These are phyloP conservation scores for Xylaria sp. DNA, from an alignment of 2,329 filamentous ascomycete genomes.

Conservation along the genomic window DNA sequence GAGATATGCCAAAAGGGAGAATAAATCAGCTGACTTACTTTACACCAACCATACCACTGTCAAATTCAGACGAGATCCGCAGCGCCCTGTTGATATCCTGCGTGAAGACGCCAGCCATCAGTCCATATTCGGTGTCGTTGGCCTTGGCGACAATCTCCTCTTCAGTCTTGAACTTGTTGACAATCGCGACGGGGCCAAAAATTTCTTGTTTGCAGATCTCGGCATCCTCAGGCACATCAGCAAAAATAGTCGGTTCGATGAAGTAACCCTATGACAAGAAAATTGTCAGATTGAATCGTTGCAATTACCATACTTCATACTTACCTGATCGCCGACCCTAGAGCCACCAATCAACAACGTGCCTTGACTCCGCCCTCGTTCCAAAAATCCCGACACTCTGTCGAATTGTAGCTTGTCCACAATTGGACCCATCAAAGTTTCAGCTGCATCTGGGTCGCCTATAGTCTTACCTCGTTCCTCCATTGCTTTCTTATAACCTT, in stretches of 20 bases:
- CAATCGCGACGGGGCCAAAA: conserved; percentile 66
- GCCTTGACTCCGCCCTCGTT: conserved; percentile 53
- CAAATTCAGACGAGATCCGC: conserved; percentile 63
- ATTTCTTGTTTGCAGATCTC: conserved; percentile 65
- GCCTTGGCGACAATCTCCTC: conserved; percentile 64
- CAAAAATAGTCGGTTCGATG: conserved; percentile 60
- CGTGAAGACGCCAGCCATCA: conserved; percentile 65
- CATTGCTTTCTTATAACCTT: conserved; percentile 36
- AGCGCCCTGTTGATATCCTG: conserved; percentile 71
- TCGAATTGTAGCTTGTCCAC: conserved; percentile 61
- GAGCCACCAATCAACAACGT: conserved; percentile 52
- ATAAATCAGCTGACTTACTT: conserved; percentile 52
- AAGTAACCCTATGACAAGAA: conserved; percentile 52
- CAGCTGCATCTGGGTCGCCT: conserved; percentile 29
- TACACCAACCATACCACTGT: conserved; percentile 77
- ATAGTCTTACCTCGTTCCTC: conserved; percentile 30
- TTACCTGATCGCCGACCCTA: conserved; percentile 36
- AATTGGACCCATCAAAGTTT: conserved; percentile 57
- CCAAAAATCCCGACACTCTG: conserved; percentile 57
- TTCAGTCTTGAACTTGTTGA: conserved; percentile 66
- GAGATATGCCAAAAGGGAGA: too few relatives aligned
- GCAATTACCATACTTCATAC: conserved; percentile 49
- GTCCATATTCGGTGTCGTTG: conserved; percentile 62
- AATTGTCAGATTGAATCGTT: conserved; percentile 5
- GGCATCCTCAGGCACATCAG: conserved; percentile 53